phyloP scores from a whole-genome alignment of 2,329 filamentous ascomycete species.

The Metarhizium sp. region DNA sequence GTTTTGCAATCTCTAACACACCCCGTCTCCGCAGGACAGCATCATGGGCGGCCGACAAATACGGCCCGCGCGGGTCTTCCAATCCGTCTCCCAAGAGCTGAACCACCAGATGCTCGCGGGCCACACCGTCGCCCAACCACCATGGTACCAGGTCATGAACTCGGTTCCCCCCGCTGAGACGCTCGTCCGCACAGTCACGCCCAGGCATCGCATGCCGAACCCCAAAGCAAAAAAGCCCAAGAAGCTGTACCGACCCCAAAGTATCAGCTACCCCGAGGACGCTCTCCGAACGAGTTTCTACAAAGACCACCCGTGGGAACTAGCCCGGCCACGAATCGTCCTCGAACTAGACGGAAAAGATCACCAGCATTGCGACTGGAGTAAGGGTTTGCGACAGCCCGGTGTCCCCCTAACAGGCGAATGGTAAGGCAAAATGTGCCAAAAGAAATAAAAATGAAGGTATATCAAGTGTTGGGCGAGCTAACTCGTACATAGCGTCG shows the following conservation, averaged over 20 bases:
- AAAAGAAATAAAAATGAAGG: too few species aligned
- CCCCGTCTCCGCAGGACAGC: background rate
- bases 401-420: slow-evolving; percentile 75
- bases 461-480: background rate
- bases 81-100: slow-evolving; percentile 34
- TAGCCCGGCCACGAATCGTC: slow-evolving; percentile 78
- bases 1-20: background rate
- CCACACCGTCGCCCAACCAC: slow-evolving; percentile 24
- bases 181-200: slow-evolving; percentile 42
- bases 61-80: slow-evolving; percentile 36
- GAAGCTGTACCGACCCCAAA: slow-evolving; percentile 71
- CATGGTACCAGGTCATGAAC: slow-evolving; percentile 44
- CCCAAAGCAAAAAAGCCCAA: slow-evolving; percentile 48
- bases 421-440: slow-evolving; percentile 44
- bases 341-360: slow-evolving; percentile 83
- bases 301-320: slow-evolving; percentile 92
- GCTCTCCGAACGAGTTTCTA: slow-evolving; percentile 73
- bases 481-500: slow-evolving; percentile 52
- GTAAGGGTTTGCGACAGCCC: slow-evolving; percentile 59
- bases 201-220: slow-evolving; percentile 31
- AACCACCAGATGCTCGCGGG: slow-evolving; percentile 28
- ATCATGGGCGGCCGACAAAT: slow-evolving; percentile 35
- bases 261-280: slow-evolving; percentile 77
- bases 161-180: slow-evolving; percentile 49
- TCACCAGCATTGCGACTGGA: slow-evolving; percentile 69